These are phyloP conservation scores for Trametes cubensis DNA, from an alignment of 768 basidiomycete species.

Conservation along the genomic window DNA sequence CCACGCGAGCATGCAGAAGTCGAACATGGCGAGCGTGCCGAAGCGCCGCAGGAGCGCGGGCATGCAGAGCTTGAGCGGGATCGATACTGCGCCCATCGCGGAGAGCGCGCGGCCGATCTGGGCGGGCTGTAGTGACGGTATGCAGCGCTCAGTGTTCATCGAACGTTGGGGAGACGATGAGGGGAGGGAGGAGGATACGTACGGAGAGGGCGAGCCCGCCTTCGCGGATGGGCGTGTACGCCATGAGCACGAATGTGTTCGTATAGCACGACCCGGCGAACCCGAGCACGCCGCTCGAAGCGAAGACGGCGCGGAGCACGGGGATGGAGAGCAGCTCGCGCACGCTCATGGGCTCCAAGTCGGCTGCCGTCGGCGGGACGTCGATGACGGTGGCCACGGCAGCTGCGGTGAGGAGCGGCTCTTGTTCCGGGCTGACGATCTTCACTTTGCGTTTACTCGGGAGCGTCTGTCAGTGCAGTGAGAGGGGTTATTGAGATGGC, in stretches of 20 bases:
- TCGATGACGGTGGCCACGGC: conserved; percentile 6
- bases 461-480: too few relatives aligned
- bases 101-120: conserved; percentile 65
- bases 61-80: conserved; percentile 54
- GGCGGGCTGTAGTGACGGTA: conserved; percentile 41
- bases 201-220: conserved; percentile 68
- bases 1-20: conserved; percentile 56
- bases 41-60: conserved; percentile 54
- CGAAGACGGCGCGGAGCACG: conserved; percentile 53
- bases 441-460: conserved; percentile 24
- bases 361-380: conserved; percentile 2
- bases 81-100: conserved; percentile 52
- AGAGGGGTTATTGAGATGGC: not conserved
- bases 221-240: conserved; percentile 58
- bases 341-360: conserved; percentile 27
- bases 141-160: not conserved
- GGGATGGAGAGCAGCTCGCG: conserved; percentile 50
- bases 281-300: conserved; percentile 53
- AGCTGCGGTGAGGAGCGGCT: conserved; percentile 1
- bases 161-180: not conserved
- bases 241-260: conserved; percentile 67
- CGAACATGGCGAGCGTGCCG: conserved; percentile 52
- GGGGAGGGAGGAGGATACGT: too few relatives aligned
- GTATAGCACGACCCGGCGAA: conserved; percentile 62
- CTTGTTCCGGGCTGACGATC: conserved; percentile 6